phyloP scores from a whole-genome alignment of 83 land plant species.

The Diphasiastrum complanatum region DNA sequence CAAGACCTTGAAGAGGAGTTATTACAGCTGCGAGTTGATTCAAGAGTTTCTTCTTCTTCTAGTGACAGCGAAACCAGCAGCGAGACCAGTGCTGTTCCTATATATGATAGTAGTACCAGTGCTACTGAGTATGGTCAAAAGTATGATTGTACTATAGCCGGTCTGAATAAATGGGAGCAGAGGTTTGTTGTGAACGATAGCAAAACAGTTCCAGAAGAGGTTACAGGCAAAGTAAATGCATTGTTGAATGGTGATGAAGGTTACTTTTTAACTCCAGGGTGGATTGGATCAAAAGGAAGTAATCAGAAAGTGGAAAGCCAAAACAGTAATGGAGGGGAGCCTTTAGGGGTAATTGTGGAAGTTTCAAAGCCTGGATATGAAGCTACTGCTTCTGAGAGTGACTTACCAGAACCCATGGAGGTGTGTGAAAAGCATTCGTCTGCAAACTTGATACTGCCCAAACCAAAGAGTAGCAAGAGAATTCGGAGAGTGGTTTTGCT shows the following conservation, averaged over 20 bases:
- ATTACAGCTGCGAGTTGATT: slow-evolving; percentile 55
- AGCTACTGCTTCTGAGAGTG: no score
- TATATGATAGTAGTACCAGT: slow-evolving; percentile 15
- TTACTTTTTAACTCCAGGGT: not conserved
- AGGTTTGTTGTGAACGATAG: slow-evolving; percentile 3
- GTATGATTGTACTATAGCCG: no score
- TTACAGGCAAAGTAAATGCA: not conserved
- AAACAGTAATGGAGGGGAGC: no score
- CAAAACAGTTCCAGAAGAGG: slow-evolving; percentile 14
- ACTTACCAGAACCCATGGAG: no score
- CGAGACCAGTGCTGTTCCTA: slow-evolving; percentile 21
- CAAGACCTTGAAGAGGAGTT: slow-evolving; percentile 64
- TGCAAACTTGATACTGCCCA: no score
- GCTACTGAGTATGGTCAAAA: no score
- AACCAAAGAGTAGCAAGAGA: no score
- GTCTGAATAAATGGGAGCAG: no score
- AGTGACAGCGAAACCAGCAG: slow-evolving; percentile 67
- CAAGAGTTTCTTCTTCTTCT: slow-evolving; percentile 45
- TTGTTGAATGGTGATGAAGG: not conserved
- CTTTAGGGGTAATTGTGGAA: no score
- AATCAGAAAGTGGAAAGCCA: no score
- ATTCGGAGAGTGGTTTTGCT: no score
- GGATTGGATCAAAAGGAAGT: slow-evolving; percentile 1
- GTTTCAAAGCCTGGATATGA: not conserved
- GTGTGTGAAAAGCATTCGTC: no score